Base-by-base conservation (phyloP, 768 basidiomycete genomes). In the Mycena leptocephala region DNA sequence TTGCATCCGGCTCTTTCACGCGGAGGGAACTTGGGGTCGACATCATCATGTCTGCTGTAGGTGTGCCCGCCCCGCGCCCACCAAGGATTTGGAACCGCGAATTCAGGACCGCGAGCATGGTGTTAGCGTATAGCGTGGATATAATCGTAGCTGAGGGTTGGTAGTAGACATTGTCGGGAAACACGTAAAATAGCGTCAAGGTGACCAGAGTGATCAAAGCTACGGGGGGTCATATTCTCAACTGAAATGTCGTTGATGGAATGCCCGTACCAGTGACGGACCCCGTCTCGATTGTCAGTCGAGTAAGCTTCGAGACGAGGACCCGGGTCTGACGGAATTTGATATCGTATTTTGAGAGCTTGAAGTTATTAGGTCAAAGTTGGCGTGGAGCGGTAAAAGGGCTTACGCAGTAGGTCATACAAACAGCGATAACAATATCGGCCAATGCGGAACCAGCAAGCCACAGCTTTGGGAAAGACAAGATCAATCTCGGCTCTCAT, bases 51-150 rank as follows among this genome's bases (percentile, higher is more conserved):
- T n/a, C n/a, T n/a, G n/a, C n/a, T n/a, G n/a, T n/a, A n/a, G n/a
- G n/a, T n/a, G n/a, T n/a, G n/a, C n/a, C n/a, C n/a, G 39, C 18
- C 39, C 39, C 39, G 7, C 68, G 68, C 20, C 56, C 68, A 48
- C 41, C 55, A 9, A 59, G 37, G 20, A 70, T 70, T 0, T 59
- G 35, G 55, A 70, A 43, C 11, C 68, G 68, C 18, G 68, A 56
- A 28, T 70, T 70, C 20, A 70, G 56, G 39, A 70, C 37, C 28
- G 56, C 55, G 20, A 70, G 30, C 68, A 70, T 59, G 37, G 68
- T 46, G 68, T 70, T 70, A 37, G 67, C 48, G 35, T 68, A 68
- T 24, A 68, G 22, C 67, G n/a, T 56, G 11, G 67, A 53, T 26
- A 68, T 56, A 39, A 58, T 58, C 35, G 20, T 30, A 16, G 7